Evolutionary conservation across 169 alveolate genomes (phyloP), one percentile per base, ranked within the genome.

Genomic region (Plasmodium coatneyi): DNA sequence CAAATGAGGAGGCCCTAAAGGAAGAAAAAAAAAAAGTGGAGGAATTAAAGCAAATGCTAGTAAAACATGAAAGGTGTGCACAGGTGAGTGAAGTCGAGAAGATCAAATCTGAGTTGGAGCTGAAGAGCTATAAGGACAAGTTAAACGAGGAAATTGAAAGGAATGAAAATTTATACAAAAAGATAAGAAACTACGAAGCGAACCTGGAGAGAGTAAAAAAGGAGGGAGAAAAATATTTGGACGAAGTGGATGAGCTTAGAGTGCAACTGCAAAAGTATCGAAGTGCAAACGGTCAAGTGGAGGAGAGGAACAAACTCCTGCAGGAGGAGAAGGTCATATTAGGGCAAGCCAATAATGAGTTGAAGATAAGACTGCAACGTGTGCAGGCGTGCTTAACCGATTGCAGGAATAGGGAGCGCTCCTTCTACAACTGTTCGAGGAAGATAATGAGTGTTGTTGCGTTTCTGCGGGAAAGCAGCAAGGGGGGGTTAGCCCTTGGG

Each of bases 61-160:
- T 6, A 16, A 70, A 74, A 54, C 80, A 86, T 46, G 78, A 74
- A 72, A 78, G 41, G 14, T 36, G 10, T 39, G 16, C 76, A 3
- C 71, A 86, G 43, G 14, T 52, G 5, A 52, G 66, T 16, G 80
- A 86, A 39, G 41, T 12, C 2, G 86, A 72, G 19, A 86, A 70
- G 25, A 49, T 28, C 14, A 30, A 86, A 76, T 16, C 30, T 0
- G 80, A 54, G 14, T 74, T 49, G 3, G 93, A 86, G 46, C 43
- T 86, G 66, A 76, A 86, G 36, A 52, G 14, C 66, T 74, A 81
- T 46, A 86, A 76, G 70, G 32, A 86, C 19, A 78, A 86, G 28
- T 32, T 86, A 76, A 78, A 76, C 2, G 93, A 86, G 28, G 86
- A 86, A 86, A 76, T 86, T 32, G 74, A 86, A 86, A 74, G 36